Base-by-base conservation (phyloP, 2,329 filamentous ascomycete genomes). In the Fusarium sp. region DNA sequence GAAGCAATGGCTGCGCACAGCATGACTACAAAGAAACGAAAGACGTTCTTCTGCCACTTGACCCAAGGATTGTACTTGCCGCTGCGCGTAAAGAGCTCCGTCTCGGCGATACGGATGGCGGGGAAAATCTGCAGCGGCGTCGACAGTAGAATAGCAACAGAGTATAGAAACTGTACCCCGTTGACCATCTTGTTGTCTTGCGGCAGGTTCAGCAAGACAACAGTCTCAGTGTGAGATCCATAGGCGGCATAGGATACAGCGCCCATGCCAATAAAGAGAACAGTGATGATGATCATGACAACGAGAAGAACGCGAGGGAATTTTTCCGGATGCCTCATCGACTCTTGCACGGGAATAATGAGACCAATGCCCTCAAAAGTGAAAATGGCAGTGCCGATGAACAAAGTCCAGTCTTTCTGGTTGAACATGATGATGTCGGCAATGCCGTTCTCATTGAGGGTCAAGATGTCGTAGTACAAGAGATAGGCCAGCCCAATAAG, bases 31-130 rank as follows among this genome's bases (percentile, higher is more conserved):
- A 94, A 88, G 82, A 98, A 99, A 50, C 95, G 89, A 81, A 97
- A 99, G 31, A 90, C 80, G 69, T 99, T 99, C 87, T 99, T 99
- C 83, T 98, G 91, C 95, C 95, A 99, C 80, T 99, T 99, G 81
- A 99, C 96, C 73, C 92, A 95, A 1, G 93, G 93, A 73, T 98
- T 97, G 79, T 97, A 97, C 78, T 99, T 99, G 68, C 95, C 93
- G 61, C 93, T 97, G 72, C 90, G 85, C 21, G 91, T 96, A 76
- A 98, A 99, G 7, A 98, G 82, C 66, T 93, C 92, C 69, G 96
- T 97, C 77, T 96, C 93, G 31, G 92, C 92, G 71, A 99, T 99
- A 72, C 94, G 90, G 71, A 99, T 98, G 38, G 95, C 95, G 0
- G 95, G 95, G 82, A 98, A 99, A 67, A 99, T 93, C 73, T 99